phyloP scores from a whole-genome alignment of 345 rosid genomes.

The Brassica nigra region DNA sequence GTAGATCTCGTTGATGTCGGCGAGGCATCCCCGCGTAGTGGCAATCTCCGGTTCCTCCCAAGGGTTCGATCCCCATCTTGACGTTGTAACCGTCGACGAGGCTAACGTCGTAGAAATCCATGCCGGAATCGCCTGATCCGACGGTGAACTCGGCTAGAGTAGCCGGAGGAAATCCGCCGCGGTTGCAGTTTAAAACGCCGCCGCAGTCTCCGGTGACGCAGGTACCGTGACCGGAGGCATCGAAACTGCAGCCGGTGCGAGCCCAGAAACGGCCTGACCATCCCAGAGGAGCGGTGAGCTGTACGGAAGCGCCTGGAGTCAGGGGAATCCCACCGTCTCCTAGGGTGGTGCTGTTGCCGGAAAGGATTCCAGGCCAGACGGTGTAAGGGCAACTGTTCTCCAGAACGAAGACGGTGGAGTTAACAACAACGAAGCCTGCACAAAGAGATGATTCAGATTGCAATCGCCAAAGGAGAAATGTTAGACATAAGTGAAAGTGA shows the following conservation, averaged over 20 bases:
- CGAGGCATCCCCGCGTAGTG: not conserved
- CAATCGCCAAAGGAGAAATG: too few relatives aligned
- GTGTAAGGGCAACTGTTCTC: too few relatives aligned
- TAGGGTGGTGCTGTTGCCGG: not conserved
- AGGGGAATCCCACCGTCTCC: not conserved
- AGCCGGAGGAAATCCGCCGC: not conserved
- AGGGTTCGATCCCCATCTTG: not conserved
- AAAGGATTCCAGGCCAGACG: not conserved
- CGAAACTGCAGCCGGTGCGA: not conserved
- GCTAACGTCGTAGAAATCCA: not conserved
- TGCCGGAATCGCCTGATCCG: not conserved
- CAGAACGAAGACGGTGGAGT: too few relatives aligned
- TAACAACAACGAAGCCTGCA: too few relatives aligned
- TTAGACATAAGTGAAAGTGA: too few relatives aligned
- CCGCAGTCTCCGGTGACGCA: not conserved
- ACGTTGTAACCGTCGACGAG: not conserved
- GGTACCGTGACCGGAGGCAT: not conserved
- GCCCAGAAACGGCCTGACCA: not conserved
- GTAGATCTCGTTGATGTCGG: not conserved
- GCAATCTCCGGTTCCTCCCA: not conserved
- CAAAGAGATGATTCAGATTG: too few relatives aligned
- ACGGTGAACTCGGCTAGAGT: not conserved
- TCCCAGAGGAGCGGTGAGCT: not conserved
- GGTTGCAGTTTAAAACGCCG: not conserved
- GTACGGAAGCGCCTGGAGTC: not conserved